A percentile compares a stretch with the other conserved stretches of the same genome.
Evolutionary conservation across 495 filamentous ascomycete species (phyloP).

Genomic region (Ramalina peruviana): DNA sequence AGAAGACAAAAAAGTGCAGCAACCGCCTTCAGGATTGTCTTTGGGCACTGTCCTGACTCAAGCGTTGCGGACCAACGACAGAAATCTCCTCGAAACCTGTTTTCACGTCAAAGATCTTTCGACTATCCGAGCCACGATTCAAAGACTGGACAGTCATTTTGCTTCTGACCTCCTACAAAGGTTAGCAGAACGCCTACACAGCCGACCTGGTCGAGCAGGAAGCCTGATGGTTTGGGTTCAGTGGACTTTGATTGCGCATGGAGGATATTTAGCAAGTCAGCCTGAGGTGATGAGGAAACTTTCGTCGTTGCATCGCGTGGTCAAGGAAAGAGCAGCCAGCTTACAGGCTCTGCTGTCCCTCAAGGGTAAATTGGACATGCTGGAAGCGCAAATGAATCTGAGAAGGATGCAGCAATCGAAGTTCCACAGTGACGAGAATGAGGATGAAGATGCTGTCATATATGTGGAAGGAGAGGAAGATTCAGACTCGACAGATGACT

Average conservation of each 20-base stretch:
- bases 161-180: constrained; percentile 65
- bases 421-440: constrained; percentile 26
- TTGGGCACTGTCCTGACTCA: constrained; percentile 83
- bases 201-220: constrained; percentile 75
- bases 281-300: constrained; percentile 65
- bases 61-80: constrained; percentile 82
- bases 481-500: constrained; percentile 22
- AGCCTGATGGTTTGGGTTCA: constrained; percentile 93
- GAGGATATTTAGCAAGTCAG: constrained; percentile 75
- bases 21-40: constrained; percentile 61
- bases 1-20: constrained; percentile 21
- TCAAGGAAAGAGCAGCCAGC: constrained; percentile 70
- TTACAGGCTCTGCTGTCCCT: constrained; percentile 73
- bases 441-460: constrained; percentile 55
- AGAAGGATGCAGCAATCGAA: constrained; percentile 44
- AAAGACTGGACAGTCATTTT: constrained; percentile 72
- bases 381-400: constrained; percentile 73
- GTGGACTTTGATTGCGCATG: constrained; percentile 89
- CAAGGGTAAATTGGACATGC: constrained; percentile 85
- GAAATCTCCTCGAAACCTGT: constrained; percentile 76
- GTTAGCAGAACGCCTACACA: constrained; percentile 75
- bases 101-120: constrained; percentile 60
- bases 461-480: constrained; percentile 70
- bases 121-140: constrained; percentile 74
- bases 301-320: constrained; percentile 60